These are phyloP conservation scores for Cryphonectria parasitica DNA, from an alignment of 2,329 filamentous ascomycete genomes.

Conservation along the genomic window DNA sequence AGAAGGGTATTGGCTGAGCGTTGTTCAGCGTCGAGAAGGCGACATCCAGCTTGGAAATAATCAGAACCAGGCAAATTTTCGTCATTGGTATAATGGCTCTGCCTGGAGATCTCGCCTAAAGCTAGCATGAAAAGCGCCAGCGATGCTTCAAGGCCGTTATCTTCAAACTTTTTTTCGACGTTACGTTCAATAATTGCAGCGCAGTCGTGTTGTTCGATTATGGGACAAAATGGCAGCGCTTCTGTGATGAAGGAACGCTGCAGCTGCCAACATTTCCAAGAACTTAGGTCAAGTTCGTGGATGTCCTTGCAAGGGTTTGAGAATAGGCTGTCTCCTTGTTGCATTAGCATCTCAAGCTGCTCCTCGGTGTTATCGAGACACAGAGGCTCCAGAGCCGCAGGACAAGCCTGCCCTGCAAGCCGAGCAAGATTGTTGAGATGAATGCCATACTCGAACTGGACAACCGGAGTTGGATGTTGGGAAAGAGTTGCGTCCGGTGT, in stretches of 20 bases:
- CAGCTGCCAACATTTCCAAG: conserved; percentile 24
- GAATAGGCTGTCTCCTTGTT: conserved; percentile 7
- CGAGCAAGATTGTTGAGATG: not conserved
- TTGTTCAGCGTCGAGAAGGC: conserved; percentile 20
- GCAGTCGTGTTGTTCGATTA: conserved; percentile 30
- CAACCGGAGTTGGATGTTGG: not conserved
- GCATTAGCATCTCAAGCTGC: conserved; percentile 11
- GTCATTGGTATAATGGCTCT: conserved; percentile 21
- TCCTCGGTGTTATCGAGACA: not conserved
- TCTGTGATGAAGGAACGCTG: conserved; percentile 30
- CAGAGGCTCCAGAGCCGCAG: not conserved
- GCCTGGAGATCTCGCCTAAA: conserved; percentile 23
- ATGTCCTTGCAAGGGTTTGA: not conserved
- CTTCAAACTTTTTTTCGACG: conserved; percentile 19
- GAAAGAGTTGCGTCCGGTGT: not conserved
- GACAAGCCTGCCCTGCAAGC: not conserved
- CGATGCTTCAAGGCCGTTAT: conserved; percentile 19
- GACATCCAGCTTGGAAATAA: conserved; percentile 30
- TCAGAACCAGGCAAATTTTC: conserved; percentile 19
- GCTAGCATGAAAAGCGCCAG: conserved; percentile 30
- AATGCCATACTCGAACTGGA: not conserved
- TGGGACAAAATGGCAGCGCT: conserved; percentile 32
- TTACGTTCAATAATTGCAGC: conserved; percentile 20
- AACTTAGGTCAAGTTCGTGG: conserved; percentile 22
- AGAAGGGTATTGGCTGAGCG: conserved; percentile 22